Conservation (phyloP, 148 eudicot species). For the Tetragonia tetragonoides region DNA sequence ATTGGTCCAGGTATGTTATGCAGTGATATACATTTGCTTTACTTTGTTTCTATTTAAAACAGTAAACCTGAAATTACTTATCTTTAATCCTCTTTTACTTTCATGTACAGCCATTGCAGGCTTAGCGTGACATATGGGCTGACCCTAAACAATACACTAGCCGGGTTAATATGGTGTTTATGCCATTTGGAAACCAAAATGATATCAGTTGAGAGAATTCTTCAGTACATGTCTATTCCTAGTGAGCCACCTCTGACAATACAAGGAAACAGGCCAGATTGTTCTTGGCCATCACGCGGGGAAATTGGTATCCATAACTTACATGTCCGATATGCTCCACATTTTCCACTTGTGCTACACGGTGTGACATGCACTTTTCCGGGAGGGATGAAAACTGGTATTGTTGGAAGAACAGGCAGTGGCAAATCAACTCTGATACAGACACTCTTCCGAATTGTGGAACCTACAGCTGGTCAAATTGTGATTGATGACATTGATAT, state of each 20-base stretch:
- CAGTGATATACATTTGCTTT: no score
- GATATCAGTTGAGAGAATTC: slow-evolving; percentile 1
- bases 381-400: background rate
- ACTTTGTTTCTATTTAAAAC: no score
- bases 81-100: background rate
- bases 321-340: background rate
- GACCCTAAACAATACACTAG: background rate
- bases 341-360: background rate
- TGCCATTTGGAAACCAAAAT: background rate
- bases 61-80: no score
- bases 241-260: background rate
- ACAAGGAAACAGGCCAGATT: background rate
- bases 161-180: background rate
- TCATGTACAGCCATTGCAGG: background rate
- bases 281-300: background rate
- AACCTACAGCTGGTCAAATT: background rate
- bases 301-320: background rate
- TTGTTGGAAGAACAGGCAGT: background rate
- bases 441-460: background rate
- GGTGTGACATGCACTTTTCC: background rate
- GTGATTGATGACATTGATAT: background rate
- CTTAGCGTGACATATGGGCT: background rate
- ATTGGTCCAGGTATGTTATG: background rate
- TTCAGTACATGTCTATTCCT: background rate
- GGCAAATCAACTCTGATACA: slow-evolving; percentile 1